Base-by-base conservation (phyloP, 805 yeast species). In the Yamadazyma scolyti region DNA sequence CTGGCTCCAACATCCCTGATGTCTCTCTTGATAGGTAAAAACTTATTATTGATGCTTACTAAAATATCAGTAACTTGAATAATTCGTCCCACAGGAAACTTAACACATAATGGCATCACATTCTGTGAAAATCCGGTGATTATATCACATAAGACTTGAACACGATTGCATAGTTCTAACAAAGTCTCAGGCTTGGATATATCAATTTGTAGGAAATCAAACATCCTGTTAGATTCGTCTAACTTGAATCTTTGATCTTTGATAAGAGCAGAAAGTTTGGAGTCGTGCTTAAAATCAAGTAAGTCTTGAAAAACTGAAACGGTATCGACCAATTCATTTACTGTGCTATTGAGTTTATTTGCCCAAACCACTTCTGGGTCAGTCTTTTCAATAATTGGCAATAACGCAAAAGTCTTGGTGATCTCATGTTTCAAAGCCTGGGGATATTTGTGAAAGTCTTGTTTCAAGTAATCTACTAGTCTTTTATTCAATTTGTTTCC, bases 21-120 rank as follows among this genome's bases (percentile, higher is more conserved):
- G 39, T 79, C 86, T 28, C 71, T 65, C 42, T 71, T 74, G 47
- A 79, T 65, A 2, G 77, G 66, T 21, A 78, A 55, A 39, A 74
- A 76, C 31, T 67, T 73, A 9, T 71, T 55, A 41, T 79, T 76
- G 36, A 85, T 54, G 11, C 79, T 66, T 36, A 75, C 54, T 10
- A 80, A 47, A 9, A 78, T 56, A 44, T 82, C 87, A 14, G 68
- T 60, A 28, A 79, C 37, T 6, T 63, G 50, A 4, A 81, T 48
- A 3, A 82, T 48, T 26, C 58, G 46, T 1, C 90, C 89, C 9
- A 85, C 40, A 3, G 94, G 93, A 6, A 83, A 66, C 39, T 68
- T 63, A 6, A 79, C 68, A 9, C 77, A 61, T 43, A 63, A 68
- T 23, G 72, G 75, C 1, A 87, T 77, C 16, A 75, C 71, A 6